These are phyloP conservation scores for Paramyrothecium roridum DNA, from an alignment of 2,329 filamentous ascomycete species.

Conservation along the genomic window DNA sequence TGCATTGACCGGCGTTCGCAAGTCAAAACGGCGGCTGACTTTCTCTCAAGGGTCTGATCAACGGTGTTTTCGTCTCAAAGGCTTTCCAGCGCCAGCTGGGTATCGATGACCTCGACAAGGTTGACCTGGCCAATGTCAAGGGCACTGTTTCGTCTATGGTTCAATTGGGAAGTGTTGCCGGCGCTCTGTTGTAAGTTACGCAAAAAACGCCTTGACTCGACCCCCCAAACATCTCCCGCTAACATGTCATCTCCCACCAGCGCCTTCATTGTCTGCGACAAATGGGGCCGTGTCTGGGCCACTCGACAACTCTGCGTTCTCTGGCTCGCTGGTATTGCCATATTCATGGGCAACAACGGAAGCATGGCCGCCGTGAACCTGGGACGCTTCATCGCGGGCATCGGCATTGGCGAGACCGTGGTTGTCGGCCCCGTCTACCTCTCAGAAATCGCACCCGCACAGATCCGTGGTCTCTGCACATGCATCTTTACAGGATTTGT, in stretches of 20 bases:
- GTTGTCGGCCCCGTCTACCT: conserved; percentile 62
- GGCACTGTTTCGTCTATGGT: conserved; percentile 71
- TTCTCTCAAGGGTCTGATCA: conserved; percentile 56
- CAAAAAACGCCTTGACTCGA: neutral
- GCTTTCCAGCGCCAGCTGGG: conserved; percentile 54
- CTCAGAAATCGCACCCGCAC: conserved; percentile 61
- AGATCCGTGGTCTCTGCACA: conserved; percentile 64
- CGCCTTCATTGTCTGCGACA: conserved; percentile 46
- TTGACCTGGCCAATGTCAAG: conserved; percentile 56
- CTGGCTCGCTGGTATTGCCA: conserved; percentile 45
- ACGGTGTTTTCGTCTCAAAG: conserved; percentile 57
- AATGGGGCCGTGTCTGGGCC: conserved; percentile 48
- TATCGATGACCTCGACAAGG: conserved; percentile 41
- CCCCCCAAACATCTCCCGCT: neutral
- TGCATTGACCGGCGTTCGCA: no score
- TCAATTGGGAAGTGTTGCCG: conserved; percentile 64
- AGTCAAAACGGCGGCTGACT: no score
- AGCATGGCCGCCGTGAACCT: conserved; percentile 47
- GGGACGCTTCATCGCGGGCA: conserved; percentile 51
- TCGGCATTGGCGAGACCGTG: conserved; percentile 54
- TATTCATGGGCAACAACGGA: conserved; percentile 43
- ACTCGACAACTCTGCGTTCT: conserved; percentile 44
- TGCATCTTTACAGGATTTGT: conserved; percentile 28
- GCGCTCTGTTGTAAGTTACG: conserved; percentile 43
- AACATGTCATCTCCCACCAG: conserved; percentile 21